Percentiles rank a stretch among this genome's conserved stretches.
These are phyloP conservation scores for Candida montana DNA, from an alignment of 805 yeast genomes.

Conservation along the genomic window DNA sequence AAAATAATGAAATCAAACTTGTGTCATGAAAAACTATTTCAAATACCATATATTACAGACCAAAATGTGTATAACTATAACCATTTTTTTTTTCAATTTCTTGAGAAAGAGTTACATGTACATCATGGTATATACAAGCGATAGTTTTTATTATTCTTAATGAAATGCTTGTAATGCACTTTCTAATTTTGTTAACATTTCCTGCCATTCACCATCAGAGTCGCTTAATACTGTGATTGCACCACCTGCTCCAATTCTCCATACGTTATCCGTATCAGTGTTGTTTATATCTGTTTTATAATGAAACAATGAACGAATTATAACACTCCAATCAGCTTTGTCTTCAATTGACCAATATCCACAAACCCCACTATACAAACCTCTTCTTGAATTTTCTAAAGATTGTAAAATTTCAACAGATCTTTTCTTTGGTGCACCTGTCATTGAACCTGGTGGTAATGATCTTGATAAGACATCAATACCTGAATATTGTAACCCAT, in stretches of 20 bases:
- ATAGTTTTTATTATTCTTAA: no score
- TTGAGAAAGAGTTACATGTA: no score
- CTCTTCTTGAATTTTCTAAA: conserved; percentile 43
- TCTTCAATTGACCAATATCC: conserved; percentile 93
- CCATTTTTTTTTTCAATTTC: conserved; percentile 9
- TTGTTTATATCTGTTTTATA: conserved; percentile 44
- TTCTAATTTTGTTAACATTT: conserved; percentile 74
- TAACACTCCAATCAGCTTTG: conserved; percentile 93
- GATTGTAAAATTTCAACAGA: conserved; percentile 76
- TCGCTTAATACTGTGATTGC: conserved; percentile 90
- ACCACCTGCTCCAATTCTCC: conserved; percentile 98
- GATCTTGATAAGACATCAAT: conserved; percentile 73
- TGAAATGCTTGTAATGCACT: conserved; percentile 72
- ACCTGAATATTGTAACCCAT: conserved; percentile 44
- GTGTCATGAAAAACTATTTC: no score
- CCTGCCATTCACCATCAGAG: conserved; percentile 84
- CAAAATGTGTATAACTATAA: no score
- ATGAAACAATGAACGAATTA: conserved; percentile 76
- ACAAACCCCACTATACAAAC: conserved; percentile 88
- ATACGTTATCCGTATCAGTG: conserved; percentile 31
- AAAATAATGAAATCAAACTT: background rate
- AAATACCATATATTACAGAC: no score
- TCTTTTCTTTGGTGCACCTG: conserved; percentile 96
- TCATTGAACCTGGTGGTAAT: conserved; percentile 98
- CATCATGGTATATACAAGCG: no score